Percentiles rank a stretch among this genome's conserved stretches.
Conservation (phyloP, 2,329 filamentous ascomycete genomes). For the Alternaria arbusti region DNA sequence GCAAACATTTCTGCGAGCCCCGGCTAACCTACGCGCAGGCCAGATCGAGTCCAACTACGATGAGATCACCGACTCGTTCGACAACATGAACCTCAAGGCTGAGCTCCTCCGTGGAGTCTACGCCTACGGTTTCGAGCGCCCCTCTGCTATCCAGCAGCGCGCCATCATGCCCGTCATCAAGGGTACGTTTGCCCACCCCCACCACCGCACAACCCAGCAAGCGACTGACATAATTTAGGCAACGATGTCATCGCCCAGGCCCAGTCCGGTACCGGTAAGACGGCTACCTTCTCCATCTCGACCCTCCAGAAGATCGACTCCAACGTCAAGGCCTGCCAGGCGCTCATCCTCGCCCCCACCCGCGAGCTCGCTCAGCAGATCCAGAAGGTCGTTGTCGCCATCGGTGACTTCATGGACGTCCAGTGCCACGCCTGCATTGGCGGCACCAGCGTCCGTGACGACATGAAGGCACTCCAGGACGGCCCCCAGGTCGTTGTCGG, state of each 20-base stretch:
- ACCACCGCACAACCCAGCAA: constrained; percentile 1
- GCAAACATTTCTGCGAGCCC: constrained; percentile 2
- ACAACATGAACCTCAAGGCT: constrained; percentile 95
- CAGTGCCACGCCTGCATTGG: constrained; percentile 99
- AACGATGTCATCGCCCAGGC: constrained; percentile 99
- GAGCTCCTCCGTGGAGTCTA: constrained; percentile 99
- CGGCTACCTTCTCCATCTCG: constrained; percentile 98
- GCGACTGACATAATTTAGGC: constrained; percentile 55
- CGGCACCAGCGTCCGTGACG: constrained; percentile 96
- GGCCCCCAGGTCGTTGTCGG: constrained; percentile 97
- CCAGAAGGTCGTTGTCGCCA: constrained; percentile 98
- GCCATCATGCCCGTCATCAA: constrained; percentile 99
- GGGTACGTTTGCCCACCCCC: constrained; percentile 64
- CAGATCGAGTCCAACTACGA: constrained; percentile 99
- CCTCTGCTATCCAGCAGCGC: constrained; percentile 99
- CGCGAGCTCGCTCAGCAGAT: constrained; percentile 99
- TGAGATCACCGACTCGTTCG: constrained; percentile 99
- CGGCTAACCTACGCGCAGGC: constrained; percentile 62
- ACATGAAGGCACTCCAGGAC: constrained; percentile 97
- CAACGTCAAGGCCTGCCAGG: constrained; percentile 95
- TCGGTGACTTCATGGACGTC: constrained; percentile 99
- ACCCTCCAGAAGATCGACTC: constrained; percentile 98
- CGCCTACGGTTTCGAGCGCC: constrained; percentile 99
- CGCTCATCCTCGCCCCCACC: constrained; percentile 95
- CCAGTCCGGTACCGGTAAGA: constrained; percentile 99